These are phyloP conservation scores for Amanita thiersii DNA, from an alignment of 768 basidiomycete genomes.

Conservation along the genomic window DNA sequence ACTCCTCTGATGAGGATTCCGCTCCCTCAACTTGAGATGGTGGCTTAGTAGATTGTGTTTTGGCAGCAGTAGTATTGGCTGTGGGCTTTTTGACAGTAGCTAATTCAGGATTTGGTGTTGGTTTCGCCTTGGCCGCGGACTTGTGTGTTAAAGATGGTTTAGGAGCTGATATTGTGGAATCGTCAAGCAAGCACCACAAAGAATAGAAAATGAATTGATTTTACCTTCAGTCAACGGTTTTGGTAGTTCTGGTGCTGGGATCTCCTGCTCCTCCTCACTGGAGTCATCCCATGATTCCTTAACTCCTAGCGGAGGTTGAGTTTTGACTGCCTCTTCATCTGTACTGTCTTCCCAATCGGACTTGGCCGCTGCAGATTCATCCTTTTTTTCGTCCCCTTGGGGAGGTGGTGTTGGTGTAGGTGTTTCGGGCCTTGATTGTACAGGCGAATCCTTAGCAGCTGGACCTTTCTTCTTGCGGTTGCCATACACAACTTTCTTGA, in stretches of 20 bases:
- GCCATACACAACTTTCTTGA: slow-evolving; percentile 78
- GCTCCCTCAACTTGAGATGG: slow-evolving; percentile 18
- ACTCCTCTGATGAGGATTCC: slow-evolving; percentile 30
- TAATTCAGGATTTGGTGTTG: slow-evolving; percentile 14
- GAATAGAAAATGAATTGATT: too few species aligned
- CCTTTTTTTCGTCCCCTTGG: slow-evolving; percentile 22
- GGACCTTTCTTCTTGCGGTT: slow-evolving; percentile 75
- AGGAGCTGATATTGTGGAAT: background rate
- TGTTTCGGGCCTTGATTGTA: slow-evolving; percentile 45
- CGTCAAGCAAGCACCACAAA: too few species aligned
- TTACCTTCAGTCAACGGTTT: slow-evolving; percentile 4
- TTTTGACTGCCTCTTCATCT: slow-evolving; percentile 38
- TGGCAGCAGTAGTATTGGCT: slow-evolving; percentile 14
- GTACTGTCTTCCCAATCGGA: slow-evolving; percentile 65
- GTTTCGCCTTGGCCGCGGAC: slow-evolving; percentile 16
- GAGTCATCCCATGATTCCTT: slow-evolving; percentile 47
- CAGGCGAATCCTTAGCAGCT: slow-evolving; percentile 40
- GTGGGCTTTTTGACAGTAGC: slow-evolving; percentile 15
- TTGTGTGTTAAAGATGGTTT: too few species aligned
- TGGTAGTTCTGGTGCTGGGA: slow-evolving; percentile 11
- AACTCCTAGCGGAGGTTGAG: slow-evolving; percentile 18
- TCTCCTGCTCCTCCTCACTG: slow-evolving; percentile 35
- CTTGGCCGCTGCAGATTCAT: slow-evolving; percentile 21
- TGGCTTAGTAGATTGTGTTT: slow-evolving; percentile 11
- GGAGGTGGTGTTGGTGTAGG: slow-evolving; percentile 29